Percentiles rank a stretch among this genome's conserved stretches.
phyloP scores from a whole-genome alignment of 805 yeast species.

The Saccharomycopsis vini region DNA sequence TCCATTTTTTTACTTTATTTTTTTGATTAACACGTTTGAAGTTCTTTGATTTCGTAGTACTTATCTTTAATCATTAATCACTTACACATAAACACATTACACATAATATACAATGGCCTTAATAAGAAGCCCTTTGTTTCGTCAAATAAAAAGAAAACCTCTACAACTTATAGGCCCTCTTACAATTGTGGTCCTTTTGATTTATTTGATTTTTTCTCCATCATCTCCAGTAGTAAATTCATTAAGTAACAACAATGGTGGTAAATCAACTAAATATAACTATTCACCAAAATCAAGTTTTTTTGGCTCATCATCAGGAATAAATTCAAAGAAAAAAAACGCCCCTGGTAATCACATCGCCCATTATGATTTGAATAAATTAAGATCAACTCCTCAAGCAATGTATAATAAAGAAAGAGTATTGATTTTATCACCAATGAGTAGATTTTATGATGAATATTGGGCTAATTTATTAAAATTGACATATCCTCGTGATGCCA shows the following conservation, averaged over 20 bases:
- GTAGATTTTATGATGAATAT: slow-evolving; percentile 73
- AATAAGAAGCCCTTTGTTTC: slow-evolving; percentile 29
- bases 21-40: too few relatives aligned
- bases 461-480: slow-evolving; percentile 77
- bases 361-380: slow-evolving; percentile 75
- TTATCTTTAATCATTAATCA: too few relatives aligned
- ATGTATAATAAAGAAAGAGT: slow-evolving; percentile 73
- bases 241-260: neutral
- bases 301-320: slow-evolving; percentile 29
- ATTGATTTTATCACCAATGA: slow-evolving; percentile 82
- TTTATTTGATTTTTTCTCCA: slow-evolving; percentile 35
- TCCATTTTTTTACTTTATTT: too few relatives aligned
- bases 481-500: slow-evolving; percentile 73
- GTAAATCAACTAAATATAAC: slow-evolving; percentile 30
- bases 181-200: slow-evolving; percentile 31
- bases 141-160: slow-evolving; percentile 57
- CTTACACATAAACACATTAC: neutral
- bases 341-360: slow-evolving; percentile 66
- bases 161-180: slow-evolving; percentile 39
- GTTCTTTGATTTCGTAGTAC: too few relatives aligned
- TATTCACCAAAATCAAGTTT: slow-evolving; percentile 38
- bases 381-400: slow-evolving; percentile 65
- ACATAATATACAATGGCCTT: slow-evolving; percentile 9
- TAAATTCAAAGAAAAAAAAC: slow-evolving; percentile 29
- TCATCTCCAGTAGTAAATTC: slow-evolving; percentile 11